Percentiles rank a stretch among this genome's conserved stretches.
These are phyloP conservation scores for Lentinus brumalis DNA, from an alignment of 768 basidiomycete genomes.

Conservation along the genomic window DNA sequence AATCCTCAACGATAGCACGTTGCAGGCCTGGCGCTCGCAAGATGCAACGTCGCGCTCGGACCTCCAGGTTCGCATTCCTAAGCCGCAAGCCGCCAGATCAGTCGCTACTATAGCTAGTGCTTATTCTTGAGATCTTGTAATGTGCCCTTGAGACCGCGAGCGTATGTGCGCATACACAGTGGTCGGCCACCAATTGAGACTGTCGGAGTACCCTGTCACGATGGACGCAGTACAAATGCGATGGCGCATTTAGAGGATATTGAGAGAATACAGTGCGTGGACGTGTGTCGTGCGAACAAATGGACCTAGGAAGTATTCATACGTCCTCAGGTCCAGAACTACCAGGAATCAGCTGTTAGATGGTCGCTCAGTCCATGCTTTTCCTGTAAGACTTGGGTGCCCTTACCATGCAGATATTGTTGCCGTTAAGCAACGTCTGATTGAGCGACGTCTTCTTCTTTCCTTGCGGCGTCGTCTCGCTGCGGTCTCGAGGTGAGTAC, in stretches of 20 bases:
- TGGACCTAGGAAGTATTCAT: conserved; percentile 1
- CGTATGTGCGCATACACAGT: too few species aligned
- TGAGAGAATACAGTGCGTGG: not conserved
- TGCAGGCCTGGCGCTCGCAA: too few species aligned
- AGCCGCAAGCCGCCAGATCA: too few species aligned
- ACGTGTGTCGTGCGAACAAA: not conserved
- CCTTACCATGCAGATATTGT: conserved; percentile 92
- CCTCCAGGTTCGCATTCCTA: too few species aligned
- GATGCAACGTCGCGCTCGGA: too few species aligned
- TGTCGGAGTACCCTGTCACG: too few species aligned
- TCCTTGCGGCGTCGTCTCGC: conserved; percentile 85
- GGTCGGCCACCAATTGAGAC: too few species aligned
- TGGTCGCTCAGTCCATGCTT: not conserved
- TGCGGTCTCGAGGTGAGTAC: conserved; percentile 32
- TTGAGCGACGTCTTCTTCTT: conserved; percentile 79
- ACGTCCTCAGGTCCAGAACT: conserved; percentile 64
- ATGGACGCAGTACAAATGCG: too few species aligned
- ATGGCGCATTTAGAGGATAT: not conserved
- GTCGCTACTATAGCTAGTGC: too few species aligned
- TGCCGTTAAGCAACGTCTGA: conserved; percentile 90
- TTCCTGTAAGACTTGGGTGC: not conserved
- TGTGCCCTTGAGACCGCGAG: too few species aligned
- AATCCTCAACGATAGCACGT: too few species aligned
- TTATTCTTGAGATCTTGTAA: too few species aligned
- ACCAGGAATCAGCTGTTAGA: conserved; percentile 59